phyloP scores from a whole-genome alignment of 495 filamentous ascomycete species.

The Elasticomyces elasticus region DNA sequence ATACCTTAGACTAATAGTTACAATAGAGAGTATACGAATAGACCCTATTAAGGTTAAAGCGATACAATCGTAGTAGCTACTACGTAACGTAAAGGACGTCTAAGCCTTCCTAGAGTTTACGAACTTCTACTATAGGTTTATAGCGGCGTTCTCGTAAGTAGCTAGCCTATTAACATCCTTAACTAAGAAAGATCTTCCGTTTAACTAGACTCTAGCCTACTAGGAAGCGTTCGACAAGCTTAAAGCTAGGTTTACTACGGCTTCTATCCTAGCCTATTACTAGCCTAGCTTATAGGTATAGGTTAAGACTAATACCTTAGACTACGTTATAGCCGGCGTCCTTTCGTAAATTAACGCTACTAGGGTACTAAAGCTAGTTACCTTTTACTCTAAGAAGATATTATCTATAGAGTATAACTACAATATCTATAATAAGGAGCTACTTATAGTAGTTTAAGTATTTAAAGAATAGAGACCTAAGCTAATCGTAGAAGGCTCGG shows the following conservation, averaged over 20 bases:
- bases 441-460: slow-evolving; percentile 23
- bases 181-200: slow-evolving; percentile 13
- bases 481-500: slow-evolving; percentile 10
- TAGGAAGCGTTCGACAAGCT: slow-evolving; percentile 39
- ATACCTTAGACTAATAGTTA: neutral
- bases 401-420: slow-evolving; percentile 22
- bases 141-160: slow-evolving; percentile 14
- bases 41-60: neutral
- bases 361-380: slow-evolving; percentile 15
- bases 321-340: slow-evolving; percentile 25
- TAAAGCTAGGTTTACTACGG: slow-evolving; percentile 39
- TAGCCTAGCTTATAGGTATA: slow-evolving; percentile 1
- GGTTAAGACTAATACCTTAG: slow-evolving; percentile 6
- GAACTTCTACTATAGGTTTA: no score
- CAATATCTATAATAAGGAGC: slow-evolving; percentile 21
- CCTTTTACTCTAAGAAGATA: slow-evolving; percentile 22
- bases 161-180: slow-evolving; percentile 5
- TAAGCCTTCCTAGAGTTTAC: slow-evolving; percentile 21
- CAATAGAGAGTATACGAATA: neutral
- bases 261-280: slow-evolving; percentile 20
- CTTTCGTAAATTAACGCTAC: slow-evolving; percentile 6
- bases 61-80: slow-evolving; percentile 13
- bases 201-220: neutral
- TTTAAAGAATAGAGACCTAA: slow-evolving; percentile 27
- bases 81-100: slow-evolving; percentile 16